Evolutionary conservation across 352 stramenopile genomes (phyloP).

Genomic region (Pythium diclinum): DNA sequence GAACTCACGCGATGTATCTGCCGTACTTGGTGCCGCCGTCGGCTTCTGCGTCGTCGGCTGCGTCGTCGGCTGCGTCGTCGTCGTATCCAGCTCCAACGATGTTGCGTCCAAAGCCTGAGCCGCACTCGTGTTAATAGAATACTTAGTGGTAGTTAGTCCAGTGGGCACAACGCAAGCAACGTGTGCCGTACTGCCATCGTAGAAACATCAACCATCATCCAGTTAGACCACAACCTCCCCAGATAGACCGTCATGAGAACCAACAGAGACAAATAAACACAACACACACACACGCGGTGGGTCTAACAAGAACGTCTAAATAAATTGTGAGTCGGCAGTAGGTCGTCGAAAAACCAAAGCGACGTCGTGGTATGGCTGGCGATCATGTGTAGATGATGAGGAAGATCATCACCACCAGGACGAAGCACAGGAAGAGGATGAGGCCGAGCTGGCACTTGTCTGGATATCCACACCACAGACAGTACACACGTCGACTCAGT

Average conservation of each 20-base stretch:
- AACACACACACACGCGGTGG: constrained; percentile 6
- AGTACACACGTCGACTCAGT: background rate
- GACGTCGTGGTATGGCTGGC: background rate
- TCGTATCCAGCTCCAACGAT: constrained; percentile 10
- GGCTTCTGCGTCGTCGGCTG: constrained; percentile 1
- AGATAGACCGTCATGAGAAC: constrained; percentile 5
- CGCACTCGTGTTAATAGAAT: constrained; percentile 21
- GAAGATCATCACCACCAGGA: constrained; percentile 75
- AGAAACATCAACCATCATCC: background rate
- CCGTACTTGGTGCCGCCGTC: constrained; percentile 19
- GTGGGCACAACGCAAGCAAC: background rate
- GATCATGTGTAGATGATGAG: constrained; percentile 81
- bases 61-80: constrained; percentile 6
- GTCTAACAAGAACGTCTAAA: constrained; percentile 15
- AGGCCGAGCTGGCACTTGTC: constrained; percentile 77
- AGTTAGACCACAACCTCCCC: background rate
- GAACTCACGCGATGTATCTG: constrained; percentile 1
- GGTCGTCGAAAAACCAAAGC: background rate
- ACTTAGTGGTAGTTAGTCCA: constrained; percentile 4
- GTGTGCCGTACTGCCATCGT: background rate
- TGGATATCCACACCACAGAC: constrained; percentile 16
- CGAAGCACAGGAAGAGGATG: constrained; percentile 64
- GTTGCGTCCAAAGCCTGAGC: constrained; percentile 19
- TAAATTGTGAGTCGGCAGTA: constrained; percentile 8
- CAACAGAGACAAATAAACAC: constrained; percentile 2